Conservation (phyloP, 257 asterid genomes). For the Datura wrightii region DNA sequence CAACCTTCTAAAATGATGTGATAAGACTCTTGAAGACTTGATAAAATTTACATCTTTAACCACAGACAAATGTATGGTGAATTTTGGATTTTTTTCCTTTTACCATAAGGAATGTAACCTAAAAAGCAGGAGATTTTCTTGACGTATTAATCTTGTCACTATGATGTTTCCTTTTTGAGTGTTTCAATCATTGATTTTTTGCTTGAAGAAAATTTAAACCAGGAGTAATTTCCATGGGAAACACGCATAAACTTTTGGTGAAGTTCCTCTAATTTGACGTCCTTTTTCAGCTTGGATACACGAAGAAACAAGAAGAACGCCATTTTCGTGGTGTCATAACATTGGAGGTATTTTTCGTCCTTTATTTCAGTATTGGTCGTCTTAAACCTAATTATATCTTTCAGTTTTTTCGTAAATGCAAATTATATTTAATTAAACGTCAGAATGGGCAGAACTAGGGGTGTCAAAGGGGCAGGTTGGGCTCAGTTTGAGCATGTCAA, state of each 20-base stretch:
- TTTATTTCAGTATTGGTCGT: background rate
- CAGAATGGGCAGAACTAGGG: background rate
- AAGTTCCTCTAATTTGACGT: constrained; percentile 19
- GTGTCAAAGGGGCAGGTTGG: no score
- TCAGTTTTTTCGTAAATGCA: background rate
- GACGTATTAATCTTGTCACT: background rate
- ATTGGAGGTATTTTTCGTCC: constrained; percentile 67
- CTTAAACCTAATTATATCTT: background rate
- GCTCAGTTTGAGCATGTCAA: no score
- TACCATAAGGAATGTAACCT: background rate
- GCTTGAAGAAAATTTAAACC: background rate
- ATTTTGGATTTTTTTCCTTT: background rate
- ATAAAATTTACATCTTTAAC: background rate
- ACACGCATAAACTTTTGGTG: background rate
- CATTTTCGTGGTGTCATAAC: constrained; percentile 94
- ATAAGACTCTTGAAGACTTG: background rate
- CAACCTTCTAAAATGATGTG: constrained; percentile 3
- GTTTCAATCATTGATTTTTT: background rate
- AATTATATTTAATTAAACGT: background rate
- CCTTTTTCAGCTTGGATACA: constrained; percentile 90
- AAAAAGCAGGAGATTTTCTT: background rate
- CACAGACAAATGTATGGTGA: background rate
- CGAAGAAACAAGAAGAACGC: constrained; percentile 93
- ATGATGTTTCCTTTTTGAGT: constrained; percentile 6
- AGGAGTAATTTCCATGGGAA: background rate